Percentiles rank a stretch among this genome's conserved stretches.
Conservation (phyloP, 768 basidiomycete species). For the Lenzites betulinus region DNA sequence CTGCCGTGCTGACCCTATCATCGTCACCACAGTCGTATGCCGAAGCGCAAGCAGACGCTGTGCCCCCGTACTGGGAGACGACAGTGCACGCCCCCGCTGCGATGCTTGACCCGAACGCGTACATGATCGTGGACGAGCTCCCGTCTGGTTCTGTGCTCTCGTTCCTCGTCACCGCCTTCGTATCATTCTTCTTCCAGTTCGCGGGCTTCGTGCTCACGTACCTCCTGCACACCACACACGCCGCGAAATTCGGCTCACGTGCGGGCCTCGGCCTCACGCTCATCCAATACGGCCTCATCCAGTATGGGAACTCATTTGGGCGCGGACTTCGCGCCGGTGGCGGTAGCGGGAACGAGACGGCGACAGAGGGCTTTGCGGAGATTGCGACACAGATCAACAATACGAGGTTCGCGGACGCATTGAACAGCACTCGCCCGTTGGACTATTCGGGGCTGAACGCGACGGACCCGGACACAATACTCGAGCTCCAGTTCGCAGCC, state of each 20-base stretch:
- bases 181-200: conserved; percentile 97
- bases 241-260: conserved; percentile 90
- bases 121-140: conserved; percentile 90
- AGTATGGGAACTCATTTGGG: conserved; percentile 15
- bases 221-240: conserved; percentile 88
- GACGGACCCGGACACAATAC: conserved; percentile 16
- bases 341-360: conserved; percentile 5
- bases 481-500: conserved; percentile 34
- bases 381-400: conserved; percentile 24
- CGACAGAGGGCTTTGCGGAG: conserved; percentile 16
- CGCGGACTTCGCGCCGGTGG: conserved; percentile 14
- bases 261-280: conserved; percentile 95
- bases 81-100: conserved; percentile 78
- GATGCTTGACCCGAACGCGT: conserved; percentile 47
- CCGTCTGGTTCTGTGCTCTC: conserved; percentile 76
- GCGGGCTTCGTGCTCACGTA: conserved; percentile 92
- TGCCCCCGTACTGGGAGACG: conserved; percentile 96
- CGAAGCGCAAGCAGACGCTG: conserved; percentile 85
- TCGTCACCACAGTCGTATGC: conserved; percentile 66
- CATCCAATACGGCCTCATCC: conserved; percentile 82
- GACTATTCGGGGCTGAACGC: conserved; percentile 14
- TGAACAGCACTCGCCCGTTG: conserved; percentile 24
- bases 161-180: conserved; percentile 79
- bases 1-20: background rate
- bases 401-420: background rate